phyloP scores from a whole-genome alignment of 441 rosid species.

The Bocquillonia castaneifolia region DNA sequence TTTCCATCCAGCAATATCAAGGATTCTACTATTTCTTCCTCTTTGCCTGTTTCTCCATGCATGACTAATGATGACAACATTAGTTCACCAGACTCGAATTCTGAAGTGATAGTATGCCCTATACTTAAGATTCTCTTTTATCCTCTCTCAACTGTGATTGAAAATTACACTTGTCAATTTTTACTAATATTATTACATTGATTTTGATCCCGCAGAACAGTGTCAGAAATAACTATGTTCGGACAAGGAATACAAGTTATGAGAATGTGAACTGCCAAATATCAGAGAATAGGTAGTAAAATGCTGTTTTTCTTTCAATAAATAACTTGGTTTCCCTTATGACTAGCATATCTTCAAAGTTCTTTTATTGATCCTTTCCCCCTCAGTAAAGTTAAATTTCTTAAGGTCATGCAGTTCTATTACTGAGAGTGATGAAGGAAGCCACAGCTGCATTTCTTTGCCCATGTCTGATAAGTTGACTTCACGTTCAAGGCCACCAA shows the following conservation, averaged over 20 bases:
- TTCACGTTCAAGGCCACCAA: conserved; percentile 48
- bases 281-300: conserved; percentile 36
- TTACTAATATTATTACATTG: conserved; percentile 22
- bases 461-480: conserved; percentile 43
- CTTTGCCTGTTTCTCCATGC: conserved; percentile 36
- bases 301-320: not conserved
- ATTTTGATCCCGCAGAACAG: conserved; percentile 24
- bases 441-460: conserved; percentile 40
- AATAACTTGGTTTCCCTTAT: not conserved
- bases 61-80: conserved; percentile 28
- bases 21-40: conserved; percentile 25
- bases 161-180: not conserved
- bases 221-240: conserved; percentile 22
- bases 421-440: conserved; percentile 44
- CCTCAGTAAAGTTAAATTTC: not conserved
- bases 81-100: conserved; percentile 41
- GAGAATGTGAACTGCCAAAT: conserved; percentile 31
- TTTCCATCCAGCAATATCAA: conserved; percentile 28
- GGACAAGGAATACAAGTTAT: conserved; percentile 27
- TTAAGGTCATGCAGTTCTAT: conserved; percentile 31
- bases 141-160: not conserved
- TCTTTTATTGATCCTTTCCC: not conserved
- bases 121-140: not conserved
- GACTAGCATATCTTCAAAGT: not conserved
- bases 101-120: conserved; percentile 30